These are phyloP conservation scores for Phalaenopsis equestris DNA, from an alignment of 106 monocot genomes.

Conservation along the genomic window DNA sequence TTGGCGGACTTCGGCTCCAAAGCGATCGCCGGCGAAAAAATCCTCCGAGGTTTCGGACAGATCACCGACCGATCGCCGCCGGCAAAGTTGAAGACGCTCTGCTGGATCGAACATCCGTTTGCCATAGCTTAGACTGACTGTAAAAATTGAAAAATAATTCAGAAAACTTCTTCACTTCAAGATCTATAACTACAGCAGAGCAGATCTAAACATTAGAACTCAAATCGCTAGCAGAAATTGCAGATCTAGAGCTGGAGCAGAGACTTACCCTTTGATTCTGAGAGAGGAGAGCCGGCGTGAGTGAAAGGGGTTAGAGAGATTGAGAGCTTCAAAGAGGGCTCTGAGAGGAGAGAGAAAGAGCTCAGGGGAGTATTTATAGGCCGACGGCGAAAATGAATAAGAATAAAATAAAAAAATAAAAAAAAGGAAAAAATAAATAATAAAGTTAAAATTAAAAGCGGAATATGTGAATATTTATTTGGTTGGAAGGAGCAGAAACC, in stretches of 20 bases:
- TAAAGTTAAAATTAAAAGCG: too few relatives aligned
- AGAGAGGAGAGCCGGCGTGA: too few relatives aligned
- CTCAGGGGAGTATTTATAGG: neutral
- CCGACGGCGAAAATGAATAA: neutral
- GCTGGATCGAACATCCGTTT: conserved; percentile 3
- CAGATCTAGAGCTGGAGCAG: neutral
- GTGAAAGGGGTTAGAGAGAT: neutral
- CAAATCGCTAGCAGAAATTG: neutral
- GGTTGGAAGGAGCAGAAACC: too few relatives aligned
- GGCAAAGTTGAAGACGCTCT: neutral
- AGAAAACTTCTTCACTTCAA: neutral
- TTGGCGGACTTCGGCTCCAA: neutral
- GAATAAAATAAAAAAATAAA: neutral
- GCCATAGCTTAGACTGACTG: neutral
- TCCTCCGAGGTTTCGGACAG: neutral
- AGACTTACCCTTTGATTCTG: neutral
- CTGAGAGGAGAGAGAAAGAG: neutral
- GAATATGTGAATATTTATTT: too few relatives aligned
- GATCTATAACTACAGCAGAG: neutral
- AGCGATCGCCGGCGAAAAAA: neutral
- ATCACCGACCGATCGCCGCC: conserved; percentile 3
- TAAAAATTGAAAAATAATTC: neutral
- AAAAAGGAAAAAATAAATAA: too few relatives aligned
- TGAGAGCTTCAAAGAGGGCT: neutral
- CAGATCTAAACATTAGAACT: neutral